Evolutionary conservation across 2,329 filamentous ascomycete species (phyloP).

Genomic region (Fusarium algeriense): DNA sequence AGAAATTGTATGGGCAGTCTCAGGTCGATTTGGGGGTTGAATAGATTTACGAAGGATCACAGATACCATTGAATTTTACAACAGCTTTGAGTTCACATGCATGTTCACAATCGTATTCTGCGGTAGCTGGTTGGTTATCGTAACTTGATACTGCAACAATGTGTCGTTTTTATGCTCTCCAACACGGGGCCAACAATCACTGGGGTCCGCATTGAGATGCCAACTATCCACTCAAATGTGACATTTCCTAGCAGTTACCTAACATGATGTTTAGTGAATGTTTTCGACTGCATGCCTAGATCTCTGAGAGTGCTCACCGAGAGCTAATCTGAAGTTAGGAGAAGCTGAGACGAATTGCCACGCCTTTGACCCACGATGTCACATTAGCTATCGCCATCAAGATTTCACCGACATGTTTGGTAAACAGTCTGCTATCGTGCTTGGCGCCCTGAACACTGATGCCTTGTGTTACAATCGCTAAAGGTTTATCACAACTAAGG

Average conservation of each 20-base stretch:
- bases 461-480: slow-evolving; percentile 25
- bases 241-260: not conserved
- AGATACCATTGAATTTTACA: slow-evolving; percentile 30
- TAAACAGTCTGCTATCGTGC: slow-evolving; percentile 1
- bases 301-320: not conserved
- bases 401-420: slow-evolving; percentile 1
- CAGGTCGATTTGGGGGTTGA: slow-evolving; percentile 18
- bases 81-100: not conserved
- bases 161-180: slow-evolving; percentile 7
- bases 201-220: slow-evolving; percentile 25
- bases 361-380: slow-evolving; percentile 2
- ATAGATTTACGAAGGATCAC: slow-evolving; percentile 6
- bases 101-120: not conserved
- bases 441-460: slow-evolving; percentile 20
- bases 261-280: slow-evolving; percentile 1
- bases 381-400: slow-evolving; percentile 18
- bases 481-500: slow-evolving; percentile 11
- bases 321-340: not conserved
- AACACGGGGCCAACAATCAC: slow-evolving; percentile 5
- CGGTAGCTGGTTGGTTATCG: not conserved
- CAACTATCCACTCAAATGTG: slow-evolving; percentile 2
- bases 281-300: slow-evolving; percentile 8
- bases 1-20: slow-evolving; percentile 28
- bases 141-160: slow-evolving; percentile 4
- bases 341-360: slow-evolving; percentile 27